phyloP scores from a whole-genome alignment of 768 basidiomycete genomes.

The Naganishia onofrii region DNA sequence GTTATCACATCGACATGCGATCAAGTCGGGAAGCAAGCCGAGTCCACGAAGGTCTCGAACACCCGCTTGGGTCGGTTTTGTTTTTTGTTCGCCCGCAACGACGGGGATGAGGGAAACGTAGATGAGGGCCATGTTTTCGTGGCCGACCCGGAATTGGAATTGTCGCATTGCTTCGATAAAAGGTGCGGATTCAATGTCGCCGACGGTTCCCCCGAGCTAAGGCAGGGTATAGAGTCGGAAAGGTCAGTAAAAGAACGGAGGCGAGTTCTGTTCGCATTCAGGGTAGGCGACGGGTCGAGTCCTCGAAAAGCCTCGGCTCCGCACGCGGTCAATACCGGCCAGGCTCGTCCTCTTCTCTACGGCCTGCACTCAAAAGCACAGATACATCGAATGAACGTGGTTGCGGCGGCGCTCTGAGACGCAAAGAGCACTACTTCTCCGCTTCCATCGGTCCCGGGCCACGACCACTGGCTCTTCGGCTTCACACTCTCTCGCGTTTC shows the following conservation, averaged over 20 bases:
- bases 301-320: too few species aligned
- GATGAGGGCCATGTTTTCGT: slow-evolving; percentile 92
- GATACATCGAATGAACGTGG: too few species aligned
- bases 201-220: slow-evolving; percentile 90
- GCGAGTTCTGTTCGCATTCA: too few species aligned
- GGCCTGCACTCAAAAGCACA: too few species aligned
- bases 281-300: too few species aligned
- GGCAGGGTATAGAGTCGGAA: slow-evolving; percentile 46
- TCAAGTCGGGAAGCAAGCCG: slow-evolving; percentile 91
- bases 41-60: slow-evolving; percentile 89
- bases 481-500: too few species aligned
- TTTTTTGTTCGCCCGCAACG: slow-evolving; percentile 98
- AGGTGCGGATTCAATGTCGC: slow-evolving; percentile 96
- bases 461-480: too few species aligned
- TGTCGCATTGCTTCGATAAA: slow-evolving; percentile 99
- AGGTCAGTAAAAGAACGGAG: not conserved
- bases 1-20: slow-evolving; percentile 84
- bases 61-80: slow-evolving; percentile 96
- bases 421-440: too few species aligned
- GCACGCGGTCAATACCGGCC: too few species aligned
- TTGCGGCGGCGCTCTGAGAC: too few species aligned
- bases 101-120: slow-evolving; percentile 98
- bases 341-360: too few species aligned
- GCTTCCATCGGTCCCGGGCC: too few species aligned
- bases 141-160: slow-evolving; percentile 96